Conservation (phyloP, 805 yeast genomes). For the Candida takata region DNA sequence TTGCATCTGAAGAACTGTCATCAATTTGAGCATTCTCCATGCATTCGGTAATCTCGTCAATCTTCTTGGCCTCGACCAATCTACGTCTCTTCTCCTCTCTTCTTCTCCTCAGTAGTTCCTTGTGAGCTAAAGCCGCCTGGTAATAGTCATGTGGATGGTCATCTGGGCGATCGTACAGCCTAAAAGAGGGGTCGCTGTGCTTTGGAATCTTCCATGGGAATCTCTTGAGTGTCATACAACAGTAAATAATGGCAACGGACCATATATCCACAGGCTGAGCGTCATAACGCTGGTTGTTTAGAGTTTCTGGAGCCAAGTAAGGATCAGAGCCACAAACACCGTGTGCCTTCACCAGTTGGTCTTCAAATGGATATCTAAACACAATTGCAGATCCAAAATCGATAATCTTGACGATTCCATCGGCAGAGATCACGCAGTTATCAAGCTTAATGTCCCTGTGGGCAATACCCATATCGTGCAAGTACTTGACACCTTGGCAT, state of each 20-base stretch:
- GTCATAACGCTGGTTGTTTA: constrained; percentile 44
- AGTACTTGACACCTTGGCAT: constrained; percentile 60
- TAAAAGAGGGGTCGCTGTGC: constrained; percentile 61
- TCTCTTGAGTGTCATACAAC: constrained; percentile 80
- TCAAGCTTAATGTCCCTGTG: constrained; percentile 80
- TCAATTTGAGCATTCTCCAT: constrained; percentile 12
- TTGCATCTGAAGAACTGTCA: too few relatives aligned
- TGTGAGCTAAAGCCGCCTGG: constrained; percentile 67
- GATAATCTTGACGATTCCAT: constrained; percentile 70
- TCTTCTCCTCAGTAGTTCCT: constrained; percentile 51
- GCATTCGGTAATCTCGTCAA: constrained; percentile 6
- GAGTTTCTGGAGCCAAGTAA: constrained; percentile 78
- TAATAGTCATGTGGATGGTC: constrained; percentile 72
- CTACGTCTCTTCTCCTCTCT: constrained; percentile 38
- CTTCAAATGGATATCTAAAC: constrained; percentile 69
- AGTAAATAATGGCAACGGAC: constrained; percentile 79
- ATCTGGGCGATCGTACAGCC: constrained; percentile 56
- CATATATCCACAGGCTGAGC: constrained; percentile 77
- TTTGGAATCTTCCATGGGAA: constrained; percentile 87
- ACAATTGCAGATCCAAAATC: constrained; percentile 85
- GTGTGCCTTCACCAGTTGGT: constrained; percentile 50
- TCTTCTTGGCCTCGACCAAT: constrained; percentile 2
- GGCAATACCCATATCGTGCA: constrained; percentile 73
- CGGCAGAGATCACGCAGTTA: constrained; percentile 69
- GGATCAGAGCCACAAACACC: constrained; percentile 87